Conservation (phyloP, 83 land plant species). For the Thuja plicata region DNA sequence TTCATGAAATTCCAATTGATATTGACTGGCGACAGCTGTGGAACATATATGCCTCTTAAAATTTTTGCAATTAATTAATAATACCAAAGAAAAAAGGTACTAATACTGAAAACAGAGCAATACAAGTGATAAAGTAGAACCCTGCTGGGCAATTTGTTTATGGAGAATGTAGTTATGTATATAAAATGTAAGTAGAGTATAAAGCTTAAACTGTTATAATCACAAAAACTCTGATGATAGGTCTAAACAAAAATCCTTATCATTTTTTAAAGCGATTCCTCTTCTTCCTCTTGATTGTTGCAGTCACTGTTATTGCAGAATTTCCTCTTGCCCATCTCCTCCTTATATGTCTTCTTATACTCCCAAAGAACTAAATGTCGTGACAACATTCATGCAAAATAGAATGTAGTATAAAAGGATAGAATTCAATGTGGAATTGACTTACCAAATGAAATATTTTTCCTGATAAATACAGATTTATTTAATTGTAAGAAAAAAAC, state of each 20-base stretch:
- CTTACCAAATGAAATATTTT: background rate
- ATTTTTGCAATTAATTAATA: background rate
- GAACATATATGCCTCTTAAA: background rate
- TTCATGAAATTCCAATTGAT: slow-evolving; percentile 9
- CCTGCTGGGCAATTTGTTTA: background rate
- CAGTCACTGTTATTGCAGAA: background rate
- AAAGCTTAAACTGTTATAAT: background rate
- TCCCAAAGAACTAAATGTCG: background rate
- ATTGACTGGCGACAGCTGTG: background rate
- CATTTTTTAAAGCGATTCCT: background rate
- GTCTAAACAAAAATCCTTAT: background rate
- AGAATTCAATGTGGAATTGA: background rate
- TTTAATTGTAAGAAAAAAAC: background rate
- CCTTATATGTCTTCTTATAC: background rate
- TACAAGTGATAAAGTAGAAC: background rate
- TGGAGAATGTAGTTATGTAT: background rate
- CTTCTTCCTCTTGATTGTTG: background rate
- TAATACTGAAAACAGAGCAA: background rate
- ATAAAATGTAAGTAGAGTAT: background rate
- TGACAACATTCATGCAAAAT: background rate
- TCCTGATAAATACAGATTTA: background rate
- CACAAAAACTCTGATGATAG: background rate
- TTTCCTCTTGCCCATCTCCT: too few species aligned
- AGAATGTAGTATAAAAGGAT: background rate
- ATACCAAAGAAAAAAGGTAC: background rate